Base-by-base conservation (phyloP, 2,329 filamentous ascomycete genomes). In the Cadophora sp. region DNA sequence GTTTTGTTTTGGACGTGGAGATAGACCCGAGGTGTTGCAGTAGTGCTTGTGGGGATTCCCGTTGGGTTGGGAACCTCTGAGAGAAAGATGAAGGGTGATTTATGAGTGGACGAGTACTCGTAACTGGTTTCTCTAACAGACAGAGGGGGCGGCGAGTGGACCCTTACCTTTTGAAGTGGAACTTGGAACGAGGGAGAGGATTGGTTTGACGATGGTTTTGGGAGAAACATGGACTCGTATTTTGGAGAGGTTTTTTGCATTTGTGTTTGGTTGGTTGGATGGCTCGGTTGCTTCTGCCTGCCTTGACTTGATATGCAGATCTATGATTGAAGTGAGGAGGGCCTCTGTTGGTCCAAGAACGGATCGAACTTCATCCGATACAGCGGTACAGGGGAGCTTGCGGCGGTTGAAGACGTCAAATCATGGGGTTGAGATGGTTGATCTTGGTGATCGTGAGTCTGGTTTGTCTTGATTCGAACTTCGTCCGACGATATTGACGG, bases 381-480 rank as follows among this genome's bases (percentile, higher is more conserved):
- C 20, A 58, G n/a, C 11, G 33, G 9, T 56, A 14, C 33, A 56
- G 33, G 27, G 30, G 33, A 56, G 8, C 30, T 41, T 56, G 33
- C 36, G 36, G 33, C 55, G 55, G 55, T 18, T 53, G 22, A 53
- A 53, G 24, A 53, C 14, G 50, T 41, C 33, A 27, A 24, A 41
- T 58, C 55, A 41, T 24, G 55, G 20, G 11, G 13, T 43, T 58
- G 33, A 43, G 5, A 41, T 24, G 33, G 55, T 41, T 58, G 36
- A 58, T 58, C 55, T 58, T 58, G 33, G 30, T 56, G 55, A 58
- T 58, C 55, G 14, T 43, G 55, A 20, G 20, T 56, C 53, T 20
- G 33, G 30, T 22, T 41, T 43, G 20, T 58, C 36, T 41, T 39
- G 20, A 41, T 41, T 24, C 33, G 20, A 41, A 58, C n/a, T 41